Base-by-base conservation (phyloP, 805 yeast species). In the Hanseniaspora pseudoguilliermondii region DNA sequence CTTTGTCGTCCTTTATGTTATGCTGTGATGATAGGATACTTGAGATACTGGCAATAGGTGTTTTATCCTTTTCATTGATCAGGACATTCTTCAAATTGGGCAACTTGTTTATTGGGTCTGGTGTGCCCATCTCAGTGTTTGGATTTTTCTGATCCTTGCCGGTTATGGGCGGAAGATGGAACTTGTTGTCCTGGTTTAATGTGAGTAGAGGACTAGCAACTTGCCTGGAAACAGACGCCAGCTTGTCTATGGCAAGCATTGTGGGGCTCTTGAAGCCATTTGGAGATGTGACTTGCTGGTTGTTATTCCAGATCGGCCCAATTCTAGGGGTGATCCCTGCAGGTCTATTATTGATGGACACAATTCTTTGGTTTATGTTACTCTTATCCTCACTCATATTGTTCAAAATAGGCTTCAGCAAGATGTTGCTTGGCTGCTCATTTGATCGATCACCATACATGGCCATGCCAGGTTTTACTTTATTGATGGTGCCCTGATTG, bases 231-330 rank as follows among this genome's bases (percentile, higher is more conserved):
- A 52, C 55, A 27, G 55, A 52, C 20, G 55, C 55, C 13, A 52
- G 49, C 25, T 52, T 52, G 34, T 52, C 55, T 13, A 52, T 52
- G 20, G 55, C 55, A 3, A 52, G 49, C 55, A 52, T 52, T 4
- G 55, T 36, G 15, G 55, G 55, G 9, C 49, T 44, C 27, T 52
- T 52, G 34, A 52, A 52, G 9, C 42, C 15, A 10, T 13, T 48
- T 38, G 49, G 40, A 10, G 54, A n/a, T 18, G 29, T 5, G 41
- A 36, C 36, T 9, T 20, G 44, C 3, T 49, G 53, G 43, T 36
- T 48, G 42, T 44, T 44, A 9, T 25, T 36, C 55, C 55, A 52
- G 21, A 52, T 27, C 0, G 55, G 50, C 1, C 55, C 49, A 0
- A 52, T 27, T 23, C 50, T 42, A 27, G 55, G 55, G 2, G 55